Conservation (phyloP, 345 rosid species). For the Aethionema arabicum region DNA sequence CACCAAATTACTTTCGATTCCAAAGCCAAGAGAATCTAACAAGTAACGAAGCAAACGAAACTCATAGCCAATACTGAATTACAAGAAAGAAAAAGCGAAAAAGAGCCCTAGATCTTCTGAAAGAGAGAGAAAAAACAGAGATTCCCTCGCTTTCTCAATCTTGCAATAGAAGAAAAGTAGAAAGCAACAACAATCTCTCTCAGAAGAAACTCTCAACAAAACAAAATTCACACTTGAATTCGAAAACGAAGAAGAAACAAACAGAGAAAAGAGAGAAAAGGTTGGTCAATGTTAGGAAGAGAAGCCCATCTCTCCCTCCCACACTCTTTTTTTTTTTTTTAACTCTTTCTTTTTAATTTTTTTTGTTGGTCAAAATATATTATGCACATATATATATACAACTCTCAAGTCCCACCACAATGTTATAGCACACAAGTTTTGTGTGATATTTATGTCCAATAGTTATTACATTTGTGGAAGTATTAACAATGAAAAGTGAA, state of each 20-base stretch:
- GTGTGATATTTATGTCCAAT: no score
- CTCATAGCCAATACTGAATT: slow-evolving; percentile 14
- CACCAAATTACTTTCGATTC: slow-evolving; percentile 16
- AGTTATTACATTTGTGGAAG: no score
- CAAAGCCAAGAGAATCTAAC: slow-evolving; percentile 29
- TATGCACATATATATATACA: background rate
- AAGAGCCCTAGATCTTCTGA: slow-evolving; percentile 8
- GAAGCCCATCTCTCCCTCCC: slow-evolving; percentile 25
- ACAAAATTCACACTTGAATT: slow-evolving; percentile 20
- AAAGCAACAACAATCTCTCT: slow-evolving; percentile 23
- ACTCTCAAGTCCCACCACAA: no score
- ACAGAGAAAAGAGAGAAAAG: slow-evolving; percentile 12
- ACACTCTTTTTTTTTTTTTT: background rate
- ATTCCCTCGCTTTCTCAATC: slow-evolving; percentile 25
- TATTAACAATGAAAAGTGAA: no score
- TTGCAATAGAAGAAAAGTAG: slow-evolving; percentile 16
- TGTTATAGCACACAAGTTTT: no score
- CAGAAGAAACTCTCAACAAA: slow-evolving; percentile 28
- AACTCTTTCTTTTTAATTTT: background rate
- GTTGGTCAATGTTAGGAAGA: slow-evolving; percentile 43
- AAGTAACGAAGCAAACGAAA: slow-evolving; percentile 13
- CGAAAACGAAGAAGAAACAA: slow-evolving; percentile 31
- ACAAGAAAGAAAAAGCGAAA: slow-evolving; percentile 3
- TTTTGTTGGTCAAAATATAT: slow-evolving; percentile 20
- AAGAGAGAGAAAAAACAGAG: slow-evolving; percentile 29